These are phyloP conservation scores for Daucus carota DNA, from an alignment of 129 eudicot genomes.

Conservation along the genomic window DNA sequence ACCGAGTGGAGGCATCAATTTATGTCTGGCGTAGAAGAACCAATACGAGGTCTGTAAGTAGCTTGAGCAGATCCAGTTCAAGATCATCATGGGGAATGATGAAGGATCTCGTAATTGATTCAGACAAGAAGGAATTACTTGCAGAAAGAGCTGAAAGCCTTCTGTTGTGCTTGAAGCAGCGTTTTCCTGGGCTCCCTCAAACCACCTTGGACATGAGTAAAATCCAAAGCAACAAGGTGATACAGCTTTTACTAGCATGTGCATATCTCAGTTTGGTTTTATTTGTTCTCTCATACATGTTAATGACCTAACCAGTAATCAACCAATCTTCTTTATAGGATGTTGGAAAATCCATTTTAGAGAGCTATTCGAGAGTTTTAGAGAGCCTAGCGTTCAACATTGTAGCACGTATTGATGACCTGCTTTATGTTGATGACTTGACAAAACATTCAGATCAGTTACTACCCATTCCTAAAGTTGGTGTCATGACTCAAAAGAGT, in stretches of 20 bases:
- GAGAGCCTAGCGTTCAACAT: conserved; percentile 87
- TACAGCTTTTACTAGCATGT: neutral
- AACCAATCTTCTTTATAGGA: conserved; percentile 28
- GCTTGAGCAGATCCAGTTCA: conserved; percentile 46
- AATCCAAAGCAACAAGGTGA: conserved; percentile 76
- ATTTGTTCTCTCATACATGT: neutral
- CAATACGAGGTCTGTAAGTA: conserved; percentile 24
- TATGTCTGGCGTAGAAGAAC: conserved; percentile 56
- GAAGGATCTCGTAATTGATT: conserved; percentile 65
- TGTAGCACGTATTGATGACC: conserved; percentile 71
- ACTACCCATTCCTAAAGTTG: conserved; percentile 46
- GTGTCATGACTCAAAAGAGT: conserved; percentile 38
- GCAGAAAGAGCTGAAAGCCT: conserved; percentile 78
- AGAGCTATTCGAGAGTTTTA: conserved; percentile 81
- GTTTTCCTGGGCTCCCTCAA: conserved; percentile 80
- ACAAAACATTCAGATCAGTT: conserved; percentile 55
- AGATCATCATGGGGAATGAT: conserved; percentile 81
- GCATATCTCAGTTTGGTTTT: neutral
- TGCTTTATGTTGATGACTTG: conserved; percentile 69
- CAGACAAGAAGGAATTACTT: conserved; percentile 46
- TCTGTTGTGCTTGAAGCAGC: conserved; percentile 54
- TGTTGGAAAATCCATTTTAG: conserved; percentile 76
- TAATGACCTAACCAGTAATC: neutral
- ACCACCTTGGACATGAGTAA: conserved; percentile 81
- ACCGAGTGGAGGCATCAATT: conserved; percentile 67